Evolutionary conservation across 2,329 filamentous ascomycete genomes (phyloP).

Genomic region (Didymellaceae sp.): DNA sequence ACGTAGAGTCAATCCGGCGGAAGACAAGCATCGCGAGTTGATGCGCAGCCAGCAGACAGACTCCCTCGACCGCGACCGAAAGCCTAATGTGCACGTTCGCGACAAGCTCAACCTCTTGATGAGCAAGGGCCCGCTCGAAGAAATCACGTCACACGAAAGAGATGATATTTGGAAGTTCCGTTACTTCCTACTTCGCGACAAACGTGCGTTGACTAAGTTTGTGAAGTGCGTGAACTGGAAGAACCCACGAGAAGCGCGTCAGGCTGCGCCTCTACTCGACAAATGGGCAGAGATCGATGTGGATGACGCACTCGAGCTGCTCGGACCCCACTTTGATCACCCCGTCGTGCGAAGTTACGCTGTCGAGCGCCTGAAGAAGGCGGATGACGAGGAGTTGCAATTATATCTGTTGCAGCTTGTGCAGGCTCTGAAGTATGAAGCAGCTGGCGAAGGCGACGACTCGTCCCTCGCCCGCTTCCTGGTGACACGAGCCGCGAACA

Average conservation of each 20-base stretch:
- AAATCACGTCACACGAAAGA: conserved; percentile 87
- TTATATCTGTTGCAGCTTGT: conserved; percentile 93
- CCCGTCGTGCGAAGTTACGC: conserved; percentile 88
- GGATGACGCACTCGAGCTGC: conserved; percentile 91
- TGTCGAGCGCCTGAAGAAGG: conserved; percentile 87
- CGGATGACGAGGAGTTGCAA: conserved; percentile 89
- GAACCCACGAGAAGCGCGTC: conserved; percentile 81
- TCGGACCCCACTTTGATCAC: conserved; percentile 92
- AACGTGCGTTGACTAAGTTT: conserved; percentile 87
- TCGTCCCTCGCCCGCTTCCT: conserved; percentile 90
- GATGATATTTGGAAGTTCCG: conserved; percentile 98
- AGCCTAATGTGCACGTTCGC: conserved; percentile 92
- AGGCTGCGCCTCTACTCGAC: conserved; percentile 86
- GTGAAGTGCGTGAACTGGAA: conserved; percentile 97
- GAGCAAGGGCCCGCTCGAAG: conserved; percentile 89
- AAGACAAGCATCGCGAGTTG: conserved; percentile 90
- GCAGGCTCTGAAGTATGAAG: conserved; percentile 82
- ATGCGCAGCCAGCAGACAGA: conserved; percentile 92
- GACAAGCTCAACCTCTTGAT: conserved; percentile 93
- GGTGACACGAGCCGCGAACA: conserved; percentile 84
- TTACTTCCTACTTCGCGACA: conserved; percentile 91
- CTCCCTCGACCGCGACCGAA: conserved; percentile 92
- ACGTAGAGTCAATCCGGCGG: conserved; percentile 87
- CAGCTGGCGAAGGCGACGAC: conserved; percentile 67
- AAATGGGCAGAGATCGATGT: conserved; percentile 98